Evolutionary conservation across 2,329 filamentous ascomycete species (phyloP).

Genomic region (Orbilia ellipsospora): DNA sequence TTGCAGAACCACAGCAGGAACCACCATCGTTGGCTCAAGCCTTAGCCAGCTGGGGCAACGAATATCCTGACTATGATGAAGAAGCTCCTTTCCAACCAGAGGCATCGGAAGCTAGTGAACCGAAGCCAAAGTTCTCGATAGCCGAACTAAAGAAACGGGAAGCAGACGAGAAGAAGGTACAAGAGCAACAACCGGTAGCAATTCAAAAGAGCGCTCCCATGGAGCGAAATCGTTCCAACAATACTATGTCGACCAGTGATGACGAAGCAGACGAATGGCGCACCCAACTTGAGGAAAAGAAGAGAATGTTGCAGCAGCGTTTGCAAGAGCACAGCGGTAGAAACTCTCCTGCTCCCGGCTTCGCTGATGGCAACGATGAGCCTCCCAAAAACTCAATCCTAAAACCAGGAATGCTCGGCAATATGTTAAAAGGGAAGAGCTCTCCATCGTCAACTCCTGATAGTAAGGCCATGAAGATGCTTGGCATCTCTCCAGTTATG

Average conservation of each 20-base stretch:
- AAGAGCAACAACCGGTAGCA: conserved; percentile 5
- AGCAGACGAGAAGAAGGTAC: conserved; percentile 26
- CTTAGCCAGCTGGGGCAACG: conserved; percentile 43
- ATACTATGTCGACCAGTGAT: conserved; percentile 34
- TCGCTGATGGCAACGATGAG: conserved; percentile 40
- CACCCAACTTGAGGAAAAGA: conserved; percentile 50
- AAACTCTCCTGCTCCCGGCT: conserved; percentile 52
- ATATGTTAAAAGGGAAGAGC: conserved; percentile 49
- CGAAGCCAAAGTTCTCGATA: conserved; percentile 40
- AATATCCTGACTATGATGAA: conserved; percentile 50
- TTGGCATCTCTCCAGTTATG: conserved; percentile 47
- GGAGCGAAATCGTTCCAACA: conserved; percentile 48
- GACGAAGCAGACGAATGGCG: conserved; percentile 50
- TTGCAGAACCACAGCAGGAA: conserved; percentile 54
- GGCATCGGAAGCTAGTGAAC: conserved; percentile 12
- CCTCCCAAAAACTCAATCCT: conserved; percentile 50
- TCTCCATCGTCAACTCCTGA: conserved; percentile 31
- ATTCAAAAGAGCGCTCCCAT: conserved; percentile 27
- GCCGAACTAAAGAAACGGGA: conserved; percentile 42
- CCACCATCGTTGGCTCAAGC: conserved; percentile 50
- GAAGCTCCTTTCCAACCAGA: conserved; percentile 51
- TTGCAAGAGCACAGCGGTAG: conserved; percentile 52
- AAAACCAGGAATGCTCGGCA: conserved; percentile 48
- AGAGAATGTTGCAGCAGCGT: conserved; percentile 42
- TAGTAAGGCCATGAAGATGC: conserved; percentile 42